These are phyloP conservation scores for Xylariales sp. DNA, from an alignment of 2,329 filamentous ascomycete species.

Conservation along the genomic window DNA sequence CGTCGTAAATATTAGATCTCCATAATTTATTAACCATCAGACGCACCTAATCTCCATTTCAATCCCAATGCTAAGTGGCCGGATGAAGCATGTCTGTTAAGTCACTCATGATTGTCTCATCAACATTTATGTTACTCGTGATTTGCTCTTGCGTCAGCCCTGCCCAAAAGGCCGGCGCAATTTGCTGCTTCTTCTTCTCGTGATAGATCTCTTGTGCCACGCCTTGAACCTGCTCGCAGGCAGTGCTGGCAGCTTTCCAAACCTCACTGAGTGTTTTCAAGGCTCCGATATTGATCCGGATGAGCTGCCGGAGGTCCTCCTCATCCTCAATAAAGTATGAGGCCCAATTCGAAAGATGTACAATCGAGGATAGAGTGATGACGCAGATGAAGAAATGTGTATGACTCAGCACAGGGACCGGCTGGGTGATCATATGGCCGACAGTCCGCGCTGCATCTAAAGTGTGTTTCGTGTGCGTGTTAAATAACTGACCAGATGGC, in stretches of 20 bases:
- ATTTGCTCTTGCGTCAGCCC: constrained; percentile 52
- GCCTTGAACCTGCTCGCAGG: constrained; percentile 68
- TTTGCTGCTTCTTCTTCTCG: constrained; percentile 50
- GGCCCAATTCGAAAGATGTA: constrained; percentile 77
- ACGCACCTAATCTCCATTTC: no score
- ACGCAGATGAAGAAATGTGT: constrained; percentile 83
- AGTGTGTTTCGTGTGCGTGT: constrained; percentile 73
- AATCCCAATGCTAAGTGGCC: no score
- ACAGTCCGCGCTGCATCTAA: constrained; percentile 75
- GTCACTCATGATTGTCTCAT: constrained; percentile 56
- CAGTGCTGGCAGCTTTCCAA: constrained; percentile 68
- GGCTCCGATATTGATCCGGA: constrained; percentile 74
- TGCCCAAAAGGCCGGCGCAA: constrained; percentile 50
- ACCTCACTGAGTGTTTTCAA: constrained; percentile 64
- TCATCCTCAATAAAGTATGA: constrained; percentile 59
- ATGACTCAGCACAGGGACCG: constrained; percentile 66
- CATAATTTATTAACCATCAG: no score
- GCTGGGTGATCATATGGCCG: constrained; percentile 69
- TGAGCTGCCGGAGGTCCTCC: constrained; percentile 66
- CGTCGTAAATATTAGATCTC: no score
- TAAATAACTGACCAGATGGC: constrained; percentile 47
- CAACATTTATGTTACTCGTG: constrained; percentile 48
- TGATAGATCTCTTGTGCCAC: constrained; percentile 74
- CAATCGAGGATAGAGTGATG: constrained; percentile 72
- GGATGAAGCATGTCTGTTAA: constrained; percentile 39